These are phyloP conservation scores for Limnanthes douglasii DNA, from an alignment of 345 rosid genomes.

Conservation along the genomic window DNA sequence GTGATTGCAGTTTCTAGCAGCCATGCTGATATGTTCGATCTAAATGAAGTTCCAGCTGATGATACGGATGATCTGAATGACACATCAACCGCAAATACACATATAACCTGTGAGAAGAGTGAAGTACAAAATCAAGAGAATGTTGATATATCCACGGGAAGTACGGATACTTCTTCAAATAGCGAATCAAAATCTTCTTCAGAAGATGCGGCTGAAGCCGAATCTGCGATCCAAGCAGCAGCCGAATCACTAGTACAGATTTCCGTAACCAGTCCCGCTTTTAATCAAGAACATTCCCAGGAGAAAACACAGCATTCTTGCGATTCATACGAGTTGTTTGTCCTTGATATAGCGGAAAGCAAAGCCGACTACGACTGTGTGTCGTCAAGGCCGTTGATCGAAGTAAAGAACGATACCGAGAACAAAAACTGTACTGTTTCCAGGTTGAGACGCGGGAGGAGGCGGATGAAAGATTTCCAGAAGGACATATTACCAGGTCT, in stretches of 20 bases:
- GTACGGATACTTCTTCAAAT: slow-evolving; percentile 15
- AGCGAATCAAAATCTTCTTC: slow-evolving; percentile 3
- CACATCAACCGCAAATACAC: not conserved
- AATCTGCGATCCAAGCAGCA: slow-evolving; percentile 26
- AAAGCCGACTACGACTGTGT: slow-evolving; percentile 34
- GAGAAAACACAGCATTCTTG: slow-evolving; percentile 21
- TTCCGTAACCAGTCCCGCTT: too few relatives aligned
- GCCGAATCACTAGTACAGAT: slow-evolving; percentile 46
- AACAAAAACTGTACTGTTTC: slow-evolving; percentile 29
- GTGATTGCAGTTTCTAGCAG: slow-evolving; percentile 5
- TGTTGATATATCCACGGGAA: slow-evolving; percentile 4
- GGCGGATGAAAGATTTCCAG: slow-evolving; percentile 75
- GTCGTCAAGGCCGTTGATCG: slow-evolving; percentile 35
- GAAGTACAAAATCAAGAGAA: slow-evolving; percentile 13
- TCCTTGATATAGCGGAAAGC: slow-evolving; percentile 34
- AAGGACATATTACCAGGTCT: slow-evolving; percentile 60
- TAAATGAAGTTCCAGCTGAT: slow-evolving; percentile 21
- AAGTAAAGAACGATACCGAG: slow-evolving; percentile 16
- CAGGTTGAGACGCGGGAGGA: slow-evolving; percentile 66
- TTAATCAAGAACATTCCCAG: slow-evolving; percentile 10
- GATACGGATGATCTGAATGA: slow-evolving; percentile 6
- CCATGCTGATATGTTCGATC: slow-evolving; percentile 17
- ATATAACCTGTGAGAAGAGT: slow-evolving; percentile 10
- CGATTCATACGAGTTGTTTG: slow-evolving; percentile 46
- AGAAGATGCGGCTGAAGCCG: slow-evolving; percentile 17